These are phyloP conservation scores for Aphanomyces stellatus DNA, from an alignment of 352 stramenopile genomes.

Conservation along the genomic window DNA sequence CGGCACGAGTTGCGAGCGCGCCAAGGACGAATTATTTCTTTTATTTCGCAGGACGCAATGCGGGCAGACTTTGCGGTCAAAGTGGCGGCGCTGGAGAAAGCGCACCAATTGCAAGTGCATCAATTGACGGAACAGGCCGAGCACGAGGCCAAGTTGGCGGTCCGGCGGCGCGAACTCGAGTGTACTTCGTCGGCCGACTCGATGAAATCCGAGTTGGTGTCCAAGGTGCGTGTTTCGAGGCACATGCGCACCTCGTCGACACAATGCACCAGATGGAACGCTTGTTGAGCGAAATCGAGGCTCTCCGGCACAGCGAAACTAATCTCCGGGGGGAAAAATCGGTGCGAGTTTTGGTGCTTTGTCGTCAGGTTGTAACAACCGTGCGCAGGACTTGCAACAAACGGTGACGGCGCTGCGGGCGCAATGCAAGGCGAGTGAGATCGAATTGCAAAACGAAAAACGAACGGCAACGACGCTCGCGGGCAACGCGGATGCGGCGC, in stretches of 20 bases:
- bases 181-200: constrained; percentile 14
- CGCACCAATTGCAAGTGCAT: neutral
- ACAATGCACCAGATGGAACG: constrained; percentile 65
- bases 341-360: neutral
- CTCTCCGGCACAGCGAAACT: constrained; percentile 32
- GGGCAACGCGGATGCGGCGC: constrained; percentile 20
- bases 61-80: constrained; percentile 12
- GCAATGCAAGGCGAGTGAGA: neutral
- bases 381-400: constrained; percentile 33
- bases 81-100: neutral
- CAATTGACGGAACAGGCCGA: neutral
- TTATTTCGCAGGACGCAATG: constrained; percentile 23
- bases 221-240: constrained; percentile 25
- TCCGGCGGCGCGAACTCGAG: neutral
- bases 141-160: neutral
- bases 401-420: constrained; percentile 27
- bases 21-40: constrained; percentile 24
- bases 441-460: neutral
- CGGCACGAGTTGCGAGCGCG: constrained; percentile 15
- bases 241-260: too few relatives aligned
- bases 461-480: neutral
- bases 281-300: constrained; percentile 40
- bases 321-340: constrained; percentile 32
- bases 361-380: neutral
- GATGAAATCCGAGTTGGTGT: constrained; percentile 10